Evolutionary conservation across 1,284 basidiomycete species (phyloP).

Genomic region (Golubevia pallescens): DNA sequence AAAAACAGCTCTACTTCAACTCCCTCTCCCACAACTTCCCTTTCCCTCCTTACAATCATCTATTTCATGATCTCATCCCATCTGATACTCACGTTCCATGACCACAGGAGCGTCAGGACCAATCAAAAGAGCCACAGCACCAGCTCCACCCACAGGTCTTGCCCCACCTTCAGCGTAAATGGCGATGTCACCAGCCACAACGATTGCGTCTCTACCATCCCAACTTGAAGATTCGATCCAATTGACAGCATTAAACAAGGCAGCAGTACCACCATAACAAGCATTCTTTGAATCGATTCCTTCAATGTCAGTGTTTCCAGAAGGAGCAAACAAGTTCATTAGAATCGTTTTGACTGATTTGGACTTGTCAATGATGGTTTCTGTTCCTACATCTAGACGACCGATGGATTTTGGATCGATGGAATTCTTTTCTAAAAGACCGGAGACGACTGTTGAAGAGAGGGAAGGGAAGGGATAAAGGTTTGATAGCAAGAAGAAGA

Average conservation of each 20-base stretch:
- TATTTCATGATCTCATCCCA: background rate
- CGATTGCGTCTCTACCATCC: slow-evolving; percentile 97
- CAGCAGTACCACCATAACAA: slow-evolving; percentile 97
- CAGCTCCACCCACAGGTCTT: slow-evolving; percentile 94
- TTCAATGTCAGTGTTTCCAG: slow-evolving; percentile 96
- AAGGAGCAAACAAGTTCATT: slow-evolving; percentile 92
- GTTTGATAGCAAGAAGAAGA: background rate
- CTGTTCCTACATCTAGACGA: slow-evolving; percentile 95
- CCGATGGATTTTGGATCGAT: slow-evolving; percentile 95
- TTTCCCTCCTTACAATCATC: background rate
- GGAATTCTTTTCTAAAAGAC: slow-evolving; percentile 90
- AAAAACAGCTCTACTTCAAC: background rate
- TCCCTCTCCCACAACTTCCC: background rate
- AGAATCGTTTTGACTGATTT: slow-evolving; percentile 98
- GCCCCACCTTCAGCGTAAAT: slow-evolving; percentile 96
- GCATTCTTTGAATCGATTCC: slow-evolving; percentile 99
- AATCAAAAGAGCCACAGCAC: slow-evolving; percentile 91
- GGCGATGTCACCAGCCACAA: slow-evolving; percentile 96
- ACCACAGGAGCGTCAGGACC: slow-evolving; percentile 94
- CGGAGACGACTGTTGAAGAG: slow-evolving; percentile 67
- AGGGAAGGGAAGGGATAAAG: background rate
- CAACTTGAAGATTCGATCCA: slow-evolving; percentile 97
- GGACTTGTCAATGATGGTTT: slow-evolving; percentile 99
- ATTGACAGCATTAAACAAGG: slow-evolving; percentile 89
- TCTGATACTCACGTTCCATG: slow-evolving; percentile 81